Base-by-base conservation (phyloP, 2,329 filamentous ascomycete species). In the Penicillium sp. region DNA sequence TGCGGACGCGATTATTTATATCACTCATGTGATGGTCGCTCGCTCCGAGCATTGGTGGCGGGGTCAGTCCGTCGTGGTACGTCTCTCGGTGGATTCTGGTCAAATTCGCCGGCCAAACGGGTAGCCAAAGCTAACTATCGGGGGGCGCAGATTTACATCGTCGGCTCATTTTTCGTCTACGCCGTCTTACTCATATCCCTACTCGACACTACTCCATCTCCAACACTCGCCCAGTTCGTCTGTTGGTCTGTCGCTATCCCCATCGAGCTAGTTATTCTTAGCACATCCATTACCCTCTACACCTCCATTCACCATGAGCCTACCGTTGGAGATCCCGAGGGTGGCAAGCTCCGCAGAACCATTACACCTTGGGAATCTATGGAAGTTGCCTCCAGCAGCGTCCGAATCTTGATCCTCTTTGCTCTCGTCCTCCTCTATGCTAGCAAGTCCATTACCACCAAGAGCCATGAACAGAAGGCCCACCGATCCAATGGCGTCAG, bases 151-250 rank as follows among this genome's bases (percentile, higher is more conserved):
- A 87, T 95, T 67, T 95, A 95, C 72, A 79, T 95, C 58, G 83
- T 90, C 51, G 90, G 87, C 49, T 87, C 89, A 42, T 88, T 91
- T 60, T 96, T 95, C 78, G 85, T 94, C 58, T 94, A 95, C 76
- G 81, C 89, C 45, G 86, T 96, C 61, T 82, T 96, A 60, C 81
- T 95, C 60, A 87, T 96, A 65, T 91, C 91, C 28, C 82, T 97
- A 52, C 80, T 95, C 65, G 92, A 96, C 71, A 88, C 88, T 67
- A 85, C 84, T 57, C 86, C 90, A 31, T 89, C 89, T 12, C 94
- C 94, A 0, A 92, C 87, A 45, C 77, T 85, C 43, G 85, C 89
- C 48, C 91, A 96, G 72, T 82, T 93, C 51, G 74, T 87, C 43
- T 85, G 90, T 63, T 99, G 94, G 94, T 70, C 80, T 39, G 73